Percentiles rank a stretch among this genome's conserved stretches.
Conservation (phyloP, 1,139 yeast genomes). For the Hyphopichia buzzinii region DNA sequence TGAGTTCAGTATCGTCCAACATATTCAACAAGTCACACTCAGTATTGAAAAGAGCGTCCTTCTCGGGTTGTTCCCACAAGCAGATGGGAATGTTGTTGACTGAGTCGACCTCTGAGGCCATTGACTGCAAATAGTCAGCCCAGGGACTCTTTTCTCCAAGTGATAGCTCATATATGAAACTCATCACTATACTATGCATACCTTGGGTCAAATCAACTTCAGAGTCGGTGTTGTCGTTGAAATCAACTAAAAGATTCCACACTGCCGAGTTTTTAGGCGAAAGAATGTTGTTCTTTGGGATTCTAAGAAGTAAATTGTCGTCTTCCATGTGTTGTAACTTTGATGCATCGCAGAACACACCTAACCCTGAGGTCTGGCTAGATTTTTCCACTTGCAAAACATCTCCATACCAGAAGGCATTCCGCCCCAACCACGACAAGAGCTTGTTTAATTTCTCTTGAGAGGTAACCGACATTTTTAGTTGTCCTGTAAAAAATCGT, state of each 20-base stretch:
- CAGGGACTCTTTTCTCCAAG: slow-evolving; percentile 67
- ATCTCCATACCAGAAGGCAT: slow-evolving; percentile 49
- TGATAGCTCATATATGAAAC: slow-evolving; percentile 67
- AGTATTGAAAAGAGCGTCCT: slow-evolving; percentile 55
- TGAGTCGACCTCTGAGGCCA: slow-evolving; percentile 25
- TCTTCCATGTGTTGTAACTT: slow-evolving; percentile 33
- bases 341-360: slow-evolving; percentile 50
- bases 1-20: slow-evolving; percentile 56
- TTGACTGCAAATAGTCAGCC: slow-evolving; percentile 60
- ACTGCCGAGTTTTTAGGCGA: slow-evolving; percentile 62
- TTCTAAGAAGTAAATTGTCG: slow-evolving; percentile 35
- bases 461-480: slow-evolving; percentile 3
- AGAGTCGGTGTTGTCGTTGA: slow-evolving; percentile 20
- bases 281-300: slow-evolving; percentile 53
- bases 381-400: slow-evolving; percentile 49
- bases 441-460: slow-evolving; percentile 1
- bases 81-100: slow-evolving; percentile 52
- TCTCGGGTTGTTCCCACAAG: slow-evolving; percentile 58
- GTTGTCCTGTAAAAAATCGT: too few relatives aligned
- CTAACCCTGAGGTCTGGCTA: slow-evolving; percentile 58
- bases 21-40: slow-evolving; percentile 67
- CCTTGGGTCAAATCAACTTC: slow-evolving; percentile 46
- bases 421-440: slow-evolving; percentile 46
- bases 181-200: slow-evolving; percentile 62
- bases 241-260: slow-evolving; percentile 65